Percentiles rank a stretch among this genome's conserved stretches.
Evolutionary conservation across 2,329 filamentous ascomycete genomes (phyloP).

Genomic region (Aureobasidium subglaciale): DNA sequence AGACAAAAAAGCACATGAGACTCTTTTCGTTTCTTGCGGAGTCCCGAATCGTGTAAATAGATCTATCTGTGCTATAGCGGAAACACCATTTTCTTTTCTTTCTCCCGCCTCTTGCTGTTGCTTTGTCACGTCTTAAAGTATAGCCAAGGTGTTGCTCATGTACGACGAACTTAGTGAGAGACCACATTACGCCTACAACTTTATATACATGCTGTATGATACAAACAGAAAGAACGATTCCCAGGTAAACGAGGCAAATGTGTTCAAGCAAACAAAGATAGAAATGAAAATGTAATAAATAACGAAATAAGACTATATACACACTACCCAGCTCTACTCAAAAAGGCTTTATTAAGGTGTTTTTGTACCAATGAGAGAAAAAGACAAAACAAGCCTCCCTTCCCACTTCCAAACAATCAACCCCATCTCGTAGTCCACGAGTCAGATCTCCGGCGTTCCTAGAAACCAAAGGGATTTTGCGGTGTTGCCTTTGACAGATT

Average conservation of each 20-base stretch:
- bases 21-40: constrained; percentile 2
- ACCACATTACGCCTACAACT: no score
- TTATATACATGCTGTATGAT: neutral
- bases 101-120: neutral
- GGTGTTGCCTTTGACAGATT: constrained; percentile 86
- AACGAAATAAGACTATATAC: constrained; percentile 8
- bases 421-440: neutral
- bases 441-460: constrained; percentile 20
- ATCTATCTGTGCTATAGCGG: constrained; percentile 15
- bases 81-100: constrained; percentile 11
- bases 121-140: neutral
- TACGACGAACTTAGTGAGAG: no score
- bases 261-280: neutral
- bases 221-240: neutral
- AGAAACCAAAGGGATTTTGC: constrained; percentile 65
- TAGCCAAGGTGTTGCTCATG: neutral
- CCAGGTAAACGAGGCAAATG: neutral
- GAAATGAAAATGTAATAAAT: neutral
- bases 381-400: neutral
- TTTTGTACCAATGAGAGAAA: neutral
- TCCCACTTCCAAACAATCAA: neutral
- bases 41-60: constrained; percentile 14
- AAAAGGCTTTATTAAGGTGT: neutral
- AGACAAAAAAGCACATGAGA: constrained; percentile 8
- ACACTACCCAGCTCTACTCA: neutral